These are phyloP conservation scores for Mariannaea elegans DNA, from an alignment of 2,329 filamentous ascomycete species.

Conservation along the genomic window DNA sequence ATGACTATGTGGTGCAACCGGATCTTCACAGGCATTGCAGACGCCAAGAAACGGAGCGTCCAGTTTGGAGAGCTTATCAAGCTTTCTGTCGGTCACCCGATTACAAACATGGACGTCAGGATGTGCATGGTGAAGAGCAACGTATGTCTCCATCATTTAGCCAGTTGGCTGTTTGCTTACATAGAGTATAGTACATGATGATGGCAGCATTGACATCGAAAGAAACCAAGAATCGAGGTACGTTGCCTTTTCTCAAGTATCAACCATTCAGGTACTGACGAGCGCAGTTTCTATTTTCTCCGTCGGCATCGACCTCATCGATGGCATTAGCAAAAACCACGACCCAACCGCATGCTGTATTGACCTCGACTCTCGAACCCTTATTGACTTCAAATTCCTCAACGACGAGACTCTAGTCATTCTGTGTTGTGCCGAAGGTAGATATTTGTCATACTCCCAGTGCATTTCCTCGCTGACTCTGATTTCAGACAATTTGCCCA, in stretches of 20 bases:
- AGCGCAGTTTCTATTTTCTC: conserved; percentile 66
- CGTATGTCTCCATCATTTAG: conserved; percentile 41
- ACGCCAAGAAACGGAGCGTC: conserved; percentile 74
- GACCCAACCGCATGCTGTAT: conserved; percentile 52
- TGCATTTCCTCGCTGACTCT: not conserved
- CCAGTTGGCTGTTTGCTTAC: conserved; percentile 22
- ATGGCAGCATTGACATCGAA: conserved; percentile 54
- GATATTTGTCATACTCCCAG: conserved; percentile 4
- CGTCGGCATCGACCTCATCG: conserved; percentile 60
- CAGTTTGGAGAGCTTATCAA: conserved; percentile 67
- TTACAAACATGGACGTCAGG: conserved; percentile 64
- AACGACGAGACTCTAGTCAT: conserved; percentile 69
- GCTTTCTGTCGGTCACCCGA: conserved; percentile 54
- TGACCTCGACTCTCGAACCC: conserved; percentile 51
- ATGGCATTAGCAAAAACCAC: conserved; percentile 64
- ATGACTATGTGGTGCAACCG: conserved; percentile 65
- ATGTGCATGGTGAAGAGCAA: conserved; percentile 55
- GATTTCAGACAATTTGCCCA: conserved; percentile 37
- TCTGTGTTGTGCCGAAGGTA: conserved; percentile 58
- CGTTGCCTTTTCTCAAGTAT: not conserved
- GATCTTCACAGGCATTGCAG: conserved; percentile 74
- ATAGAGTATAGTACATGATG: conserved; percentile 42
- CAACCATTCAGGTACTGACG: conserved; percentile 4
- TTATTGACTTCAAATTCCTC: conserved; percentile 74
- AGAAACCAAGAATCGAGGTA: conserved; percentile 49